These are phyloP conservation scores for Onygena corvina DNA, from an alignment of 2,329 filamentous ascomycete species.

Conservation along the genomic window DNA sequence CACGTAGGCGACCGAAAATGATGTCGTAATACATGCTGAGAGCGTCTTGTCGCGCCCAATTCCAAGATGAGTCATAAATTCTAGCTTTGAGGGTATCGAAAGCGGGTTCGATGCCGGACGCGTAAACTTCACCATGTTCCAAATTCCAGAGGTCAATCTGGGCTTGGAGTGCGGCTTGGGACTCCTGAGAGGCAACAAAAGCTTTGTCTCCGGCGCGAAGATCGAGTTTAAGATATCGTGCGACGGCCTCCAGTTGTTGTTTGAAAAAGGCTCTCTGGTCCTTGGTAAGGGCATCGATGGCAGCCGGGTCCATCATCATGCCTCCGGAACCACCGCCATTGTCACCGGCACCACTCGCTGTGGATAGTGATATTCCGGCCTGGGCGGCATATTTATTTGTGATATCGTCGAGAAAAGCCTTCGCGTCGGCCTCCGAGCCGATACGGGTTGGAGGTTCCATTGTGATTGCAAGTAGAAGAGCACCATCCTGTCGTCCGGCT, in stretches of 20 bases:
- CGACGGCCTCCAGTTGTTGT: conserved; percentile 91
- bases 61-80: conserved; percentile 97
- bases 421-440: conserved; percentile 79
- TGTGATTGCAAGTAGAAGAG: conserved; percentile 75
- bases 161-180: conserved; percentile 74
- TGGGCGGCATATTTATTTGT: conserved; percentile 78
- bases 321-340: conserved; percentile 58
- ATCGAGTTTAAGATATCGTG: conserved; percentile 93
- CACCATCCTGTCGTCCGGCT: conserved; percentile 78
- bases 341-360: conserved; percentile 58
- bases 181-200: conserved; percentile 70
- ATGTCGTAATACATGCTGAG: conserved; percentile 99
- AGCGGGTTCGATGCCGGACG: conserved; percentile 80
- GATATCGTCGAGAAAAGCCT: conserved; percentile 79
- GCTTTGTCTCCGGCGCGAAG: conserved; percentile 94
- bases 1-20: conserved; percentile 88
- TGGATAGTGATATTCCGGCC: conserved; percentile 71
- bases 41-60: conserved; percentile 96
- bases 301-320: conserved; percentile 99
- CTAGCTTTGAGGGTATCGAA: conserved; percentile 91
- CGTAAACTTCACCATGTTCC: conserved; percentile 95
- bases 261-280: conserved; percentile 94
- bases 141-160: conserved; percentile 91
- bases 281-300: conserved; percentile 91
- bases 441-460: conserved; percentile 84